A percentile compares a stretch with the other conserved stretches of the same genome.
These are phyloP conservation scores for Globisporangium yorkense DNA, from an alignment of 352 stramenopile genomes.

Conservation along the genomic window DNA sequence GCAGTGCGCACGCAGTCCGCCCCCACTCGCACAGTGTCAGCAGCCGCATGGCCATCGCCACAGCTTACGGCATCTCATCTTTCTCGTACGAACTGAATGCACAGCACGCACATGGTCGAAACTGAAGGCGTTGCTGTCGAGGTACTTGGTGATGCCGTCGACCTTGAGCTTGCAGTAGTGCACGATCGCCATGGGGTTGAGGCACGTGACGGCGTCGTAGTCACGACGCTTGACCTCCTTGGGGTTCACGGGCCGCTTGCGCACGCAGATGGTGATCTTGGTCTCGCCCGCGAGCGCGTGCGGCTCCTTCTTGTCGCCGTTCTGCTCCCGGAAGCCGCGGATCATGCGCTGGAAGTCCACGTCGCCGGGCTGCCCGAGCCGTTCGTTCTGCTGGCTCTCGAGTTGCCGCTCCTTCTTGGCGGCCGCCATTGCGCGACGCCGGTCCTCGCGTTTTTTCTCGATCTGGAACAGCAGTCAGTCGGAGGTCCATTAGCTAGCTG, in stretches of 20 bases:
- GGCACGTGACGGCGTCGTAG: constrained; percentile 94
- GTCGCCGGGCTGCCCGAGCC: constrained; percentile 75
- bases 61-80: too few relatives aligned
- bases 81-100: background rate
- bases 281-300: constrained; percentile 50
- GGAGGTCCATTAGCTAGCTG: too few relatives aligned
- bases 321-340: constrained; percentile 76
- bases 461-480: constrained; percentile 32
- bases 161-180: constrained; percentile 98
- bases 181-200: constrained; percentile 93
- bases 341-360: constrained; percentile 93
- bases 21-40: background rate
- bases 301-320: constrained; percentile 40
- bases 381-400: constrained; percentile 80
- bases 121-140: constrained; percentile 95
- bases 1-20: constrained; percentile 6
- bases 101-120: constrained; percentile 59
- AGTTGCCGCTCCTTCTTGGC: constrained; percentile 82
- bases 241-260: constrained; percentile 93
- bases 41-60: background rate
- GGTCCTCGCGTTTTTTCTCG: constrained; percentile 80
- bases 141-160: constrained; percentile 98
- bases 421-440: constrained; percentile 75
- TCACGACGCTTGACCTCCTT: constrained; percentile 90
- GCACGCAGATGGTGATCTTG: constrained; percentile 95